Evolutionary conservation across 139 green algal species (phyloP), one percentile per base, ranked within the genome.

Genomic region (Desmodesmus armatus): DNA sequence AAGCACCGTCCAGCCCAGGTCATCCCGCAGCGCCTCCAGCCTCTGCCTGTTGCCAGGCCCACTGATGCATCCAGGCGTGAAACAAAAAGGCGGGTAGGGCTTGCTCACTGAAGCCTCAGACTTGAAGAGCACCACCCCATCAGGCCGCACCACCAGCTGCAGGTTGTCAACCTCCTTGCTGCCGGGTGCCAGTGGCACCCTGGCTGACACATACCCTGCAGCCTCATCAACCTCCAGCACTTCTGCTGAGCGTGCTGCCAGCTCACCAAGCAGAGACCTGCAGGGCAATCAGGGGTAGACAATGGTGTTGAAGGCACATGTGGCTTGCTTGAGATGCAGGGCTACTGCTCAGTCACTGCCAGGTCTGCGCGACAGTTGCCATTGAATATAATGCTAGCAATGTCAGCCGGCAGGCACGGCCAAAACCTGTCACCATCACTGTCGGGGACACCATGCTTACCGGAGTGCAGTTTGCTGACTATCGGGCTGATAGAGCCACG

Each of bases 1-100:
- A 23, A 87, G 62, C 39, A 83, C 75, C n/a, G 69, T 85, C 90
- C 90, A 93, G 5, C 87, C 88, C 67, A 93, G 83, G 4, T 37
- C 70, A 51, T 92, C 75, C 9, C 84, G 37, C 60, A 93, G 73
- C 17, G 43, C 66, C 60, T 92, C 83, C 51, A 91, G 43, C 5
- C 83, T 70, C 29, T 5, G 44, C 17, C 86, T 66, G 70, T 89
- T 89, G 44, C 39, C 51, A 0, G 88, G 85, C 7, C 90, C 87
- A 7, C 41, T 80, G 58, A 90, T 82, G 77, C 87, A 90, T 58
- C 87, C 87, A 2, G 69, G 82, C 15, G 55, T 83, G 17, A 58
- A 69, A 69, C 87, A 90, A 58, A 88, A 88, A 35, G 87, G 87
- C 11, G 82, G 87, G 25, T 84, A 60, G 7, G 62, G 60, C n/a